Base-by-base conservation (phyloP, 2,329 filamentous ascomycete genomes). In the Pestalotiopsis sp. region DNA sequence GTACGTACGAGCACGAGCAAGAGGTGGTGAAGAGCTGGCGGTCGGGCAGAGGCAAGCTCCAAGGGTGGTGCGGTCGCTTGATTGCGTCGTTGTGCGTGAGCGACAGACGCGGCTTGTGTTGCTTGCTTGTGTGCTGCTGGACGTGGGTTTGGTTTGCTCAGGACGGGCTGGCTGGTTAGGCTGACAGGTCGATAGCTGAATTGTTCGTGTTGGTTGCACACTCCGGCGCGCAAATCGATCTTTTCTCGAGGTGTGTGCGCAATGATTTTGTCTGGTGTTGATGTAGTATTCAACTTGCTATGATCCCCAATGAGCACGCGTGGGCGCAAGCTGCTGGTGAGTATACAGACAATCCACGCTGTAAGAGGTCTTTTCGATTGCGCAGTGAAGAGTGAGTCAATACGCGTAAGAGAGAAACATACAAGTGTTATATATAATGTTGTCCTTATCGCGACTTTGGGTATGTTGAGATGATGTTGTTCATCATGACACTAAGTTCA, bases 61-160 rank as follows among this genome's bases (percentile, higher is more conserved):
- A 13, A 20, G 58, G 23, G 27, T 14, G 23, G 25, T 14, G n/a
- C 36, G 36, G 31, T 36, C 59, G 59, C 36, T 17, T 11, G 31
- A 17, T 38, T 61, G 27, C 38, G 27, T 38, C 59, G 65, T 36
- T 52, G 64, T 49, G 49, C 25, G 65, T 62, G 65, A 49, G 59
- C 41, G 45, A 57, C 23, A 45, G 65, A 31, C 59, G 59, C 59
- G 59, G 25, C 11, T 27, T 27, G 20, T 59, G 57, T 23, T 59
- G 57, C 27, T 17, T 36, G 57, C 23, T 59, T 27, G n/a, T 62
- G 27, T 62, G 59, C 59, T 62, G 38, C 25, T 62, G 61, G 65
- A 67, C 65, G 66, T 59, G 66, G 52, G 66, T 49, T 58, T 25
- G 60, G 17, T 38, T 52, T 20, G 66, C 64, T 63, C 52, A 36